Conservation (phyloP, 1,139 yeast species). For the Protomyces macrosporus region DNA sequence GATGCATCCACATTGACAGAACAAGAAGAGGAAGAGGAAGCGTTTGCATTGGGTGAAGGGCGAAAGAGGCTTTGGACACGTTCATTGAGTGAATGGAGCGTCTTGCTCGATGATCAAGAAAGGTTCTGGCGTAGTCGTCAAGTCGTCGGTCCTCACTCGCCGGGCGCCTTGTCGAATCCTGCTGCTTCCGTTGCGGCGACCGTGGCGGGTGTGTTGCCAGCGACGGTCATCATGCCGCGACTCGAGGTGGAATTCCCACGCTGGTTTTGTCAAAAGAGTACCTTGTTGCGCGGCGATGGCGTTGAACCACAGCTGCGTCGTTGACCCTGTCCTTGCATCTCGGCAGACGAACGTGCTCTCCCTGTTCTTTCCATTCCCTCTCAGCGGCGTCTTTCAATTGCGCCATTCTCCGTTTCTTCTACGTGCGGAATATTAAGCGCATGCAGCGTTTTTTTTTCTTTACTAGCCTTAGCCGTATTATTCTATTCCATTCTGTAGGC, state of each 20-base stretch:
- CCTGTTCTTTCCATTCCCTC: too few relatives aligned
- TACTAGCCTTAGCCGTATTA: too few relatives aligned
- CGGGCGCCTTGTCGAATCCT: background rate
- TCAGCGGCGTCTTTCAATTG: too few relatives aligned
- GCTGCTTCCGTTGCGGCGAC: background rate
- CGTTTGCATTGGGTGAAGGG: constrained; percentile 2
- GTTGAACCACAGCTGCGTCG: background rate
- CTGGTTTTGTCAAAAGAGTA: constrained; percentile 15
- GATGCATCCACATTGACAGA: background rate
- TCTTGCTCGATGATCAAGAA: constrained; percentile 13
- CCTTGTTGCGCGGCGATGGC: constrained; percentile 14
- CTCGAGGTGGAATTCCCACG: constrained; percentile 23
- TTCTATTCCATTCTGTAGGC: too few relatives aligned
- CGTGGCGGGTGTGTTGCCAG: background rate
- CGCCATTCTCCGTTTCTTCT: too few relatives aligned
- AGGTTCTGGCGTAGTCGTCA: constrained; percentile 18
- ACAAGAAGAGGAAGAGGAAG: background rate
- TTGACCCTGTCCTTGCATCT: background rate
- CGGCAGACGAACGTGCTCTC: too few relatives aligned
- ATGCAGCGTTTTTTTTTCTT: too few relatives aligned
- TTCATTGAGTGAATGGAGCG: constrained; percentile 18
- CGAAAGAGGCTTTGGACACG: constrained; percentile 21
- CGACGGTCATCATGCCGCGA: background rate
- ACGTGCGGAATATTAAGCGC: too few relatives aligned
- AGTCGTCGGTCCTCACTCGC: background rate